Base-by-base conservation (phyloP, 1,284 basidiomycete species). In the Mycosarcoma mackinlayi region DNA sequence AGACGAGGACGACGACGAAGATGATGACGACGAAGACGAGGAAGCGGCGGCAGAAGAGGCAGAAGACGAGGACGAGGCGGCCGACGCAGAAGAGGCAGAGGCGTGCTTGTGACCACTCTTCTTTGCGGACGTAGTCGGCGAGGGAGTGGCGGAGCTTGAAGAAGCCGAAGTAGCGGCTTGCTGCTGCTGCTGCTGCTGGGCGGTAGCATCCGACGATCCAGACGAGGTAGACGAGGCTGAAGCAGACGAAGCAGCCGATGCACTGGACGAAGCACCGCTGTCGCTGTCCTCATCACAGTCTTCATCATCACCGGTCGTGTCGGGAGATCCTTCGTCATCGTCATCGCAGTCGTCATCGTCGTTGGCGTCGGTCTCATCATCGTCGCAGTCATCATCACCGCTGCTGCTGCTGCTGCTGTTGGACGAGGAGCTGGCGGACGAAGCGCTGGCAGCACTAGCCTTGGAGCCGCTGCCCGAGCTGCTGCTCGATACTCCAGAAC, bases 331-430 rank as follows among this genome's bases (percentile, higher is more conserved):
- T 25, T 35, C 42, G 2, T 40, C 62, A 4, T 58, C 53, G 4
- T 71, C 63, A 44, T 74, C 67, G 33, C 58, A 66, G 47, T 61
- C 59, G 4, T 61, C 56, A 11, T 62, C 64, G 39, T 66, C 56
- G n/a, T 65, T 50, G 47, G 25, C 40, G 19, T 27, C 45, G 23
- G 39, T 28, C 23, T 57, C 64, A 13, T 50, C 51, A 11, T 69
- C 55, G n/a, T 64, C 54, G 30, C 45, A 51, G 52, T 52, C 50
- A 21, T 52, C 50, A 23, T 52, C 53, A 28, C 53, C 64, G 38
- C 48, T 33, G 3, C 30, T 30, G 28, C 18, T 28, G 48, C 37
- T 40, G 39, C 38, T 50, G 50, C 41, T 40, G 52, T 35, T n/a
- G 33, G 54, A 52, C 24, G 61, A 60, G 41, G 27, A 31, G 24